Evolutionary conservation across 208 protist species (phyloP).

Genomic region (Sergeia podlipaevii): DNA sequence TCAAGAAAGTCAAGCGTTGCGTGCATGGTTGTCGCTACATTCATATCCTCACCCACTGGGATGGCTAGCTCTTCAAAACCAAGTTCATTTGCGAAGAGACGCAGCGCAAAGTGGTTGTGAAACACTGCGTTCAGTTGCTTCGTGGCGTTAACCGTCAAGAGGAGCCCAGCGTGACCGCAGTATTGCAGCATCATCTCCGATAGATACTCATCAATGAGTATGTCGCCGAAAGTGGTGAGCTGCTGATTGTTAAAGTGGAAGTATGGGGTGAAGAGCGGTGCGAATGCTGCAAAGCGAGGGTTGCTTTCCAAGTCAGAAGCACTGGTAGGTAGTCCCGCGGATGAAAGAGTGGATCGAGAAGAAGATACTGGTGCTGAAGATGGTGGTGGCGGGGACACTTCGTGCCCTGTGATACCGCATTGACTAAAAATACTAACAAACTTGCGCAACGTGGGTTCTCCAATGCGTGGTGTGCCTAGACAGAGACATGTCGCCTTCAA

Average conservation of each 20-base stretch:
- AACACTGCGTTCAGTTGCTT: constrained; percentile 65
- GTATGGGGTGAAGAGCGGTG: constrained; percentile 22
- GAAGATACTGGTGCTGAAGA: too few relatives aligned
- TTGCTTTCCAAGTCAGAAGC: too few relatives aligned
- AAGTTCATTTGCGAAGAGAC: constrained; percentile 67
- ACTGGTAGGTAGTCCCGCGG: not conserved
- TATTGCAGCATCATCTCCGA: constrained; percentile 40
- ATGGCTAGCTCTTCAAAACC: constrained; percentile 60
- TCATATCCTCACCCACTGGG: constrained; percentile 9
- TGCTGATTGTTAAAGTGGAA: constrained; percentile 74
- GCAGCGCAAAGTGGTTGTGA: constrained; percentile 77
- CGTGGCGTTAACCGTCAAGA: constrained; percentile 53
- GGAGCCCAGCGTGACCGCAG: constrained; percentile 25
- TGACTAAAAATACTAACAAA: too few relatives aligned
- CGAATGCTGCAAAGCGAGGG: too few relatives aligned
- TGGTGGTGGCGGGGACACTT: too few relatives aligned
- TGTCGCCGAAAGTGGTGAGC: constrained; percentile 73
- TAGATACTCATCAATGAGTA: constrained; percentile 66
- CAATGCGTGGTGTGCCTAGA: too few relatives aligned
- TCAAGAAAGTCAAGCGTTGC: constrained; percentile 38
- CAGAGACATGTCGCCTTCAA: too few relatives aligned
- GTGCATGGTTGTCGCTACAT: not conserved
- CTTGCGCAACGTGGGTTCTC: too few relatives aligned
- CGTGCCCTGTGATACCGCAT: too few relatives aligned
- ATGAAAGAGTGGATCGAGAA: too few relatives aligned